phyloP scores from a whole-genome alignment of 352 stramenopile genomes.

The Phytopythium vexans region DNA sequence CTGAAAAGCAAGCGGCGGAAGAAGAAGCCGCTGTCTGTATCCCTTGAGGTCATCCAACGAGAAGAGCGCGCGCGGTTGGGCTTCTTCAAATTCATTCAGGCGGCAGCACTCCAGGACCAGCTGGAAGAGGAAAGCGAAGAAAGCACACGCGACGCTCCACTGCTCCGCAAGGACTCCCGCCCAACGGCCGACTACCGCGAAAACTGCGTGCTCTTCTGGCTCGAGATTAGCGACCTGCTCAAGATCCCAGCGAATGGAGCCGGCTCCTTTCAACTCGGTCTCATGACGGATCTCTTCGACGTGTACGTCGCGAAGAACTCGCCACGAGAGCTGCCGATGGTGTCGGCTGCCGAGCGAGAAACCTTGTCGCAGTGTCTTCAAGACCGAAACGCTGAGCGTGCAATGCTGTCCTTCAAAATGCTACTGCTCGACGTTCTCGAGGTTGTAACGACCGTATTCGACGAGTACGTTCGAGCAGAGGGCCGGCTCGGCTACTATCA shows the following conservation, averaged over 20 bases:
- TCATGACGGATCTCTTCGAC: constrained; percentile 62
- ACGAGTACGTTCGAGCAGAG: constrained; percentile 46
- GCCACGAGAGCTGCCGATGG: constrained; percentile 43
- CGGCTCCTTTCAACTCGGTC: constrained; percentile 47
- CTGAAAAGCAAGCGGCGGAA: constrained; percentile 7
- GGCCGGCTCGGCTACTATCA: constrained; percentile 35
- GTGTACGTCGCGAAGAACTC: constrained; percentile 44
- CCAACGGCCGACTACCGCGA: constrained; percentile 45
- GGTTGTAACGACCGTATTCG: constrained; percentile 51
- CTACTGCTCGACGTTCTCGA: constrained; percentile 55
- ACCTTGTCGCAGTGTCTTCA: constrained; percentile 37
- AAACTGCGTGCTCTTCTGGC: constrained; percentile 67
- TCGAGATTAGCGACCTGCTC: constrained; percentile 62
- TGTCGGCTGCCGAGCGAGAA: constrained; percentile 43
- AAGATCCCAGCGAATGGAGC: constrained; percentile 43
- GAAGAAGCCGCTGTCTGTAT: constrained; percentile 35
- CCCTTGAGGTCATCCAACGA: constrained; percentile 48
- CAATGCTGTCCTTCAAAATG: constrained; percentile 58
- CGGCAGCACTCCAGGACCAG: constrained; percentile 35
- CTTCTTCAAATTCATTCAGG: constrained; percentile 52
- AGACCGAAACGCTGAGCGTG: constrained; percentile 38
- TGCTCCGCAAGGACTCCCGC: not conserved
- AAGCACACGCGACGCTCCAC: not conserved
- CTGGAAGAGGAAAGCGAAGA: constrained; percentile 12
- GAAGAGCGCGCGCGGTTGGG: constrained; percentile 51